Base-by-base conservation (phyloP, 2,329 filamentous ascomycete genomes). In the Arthrobotrys musiformis region DNA sequence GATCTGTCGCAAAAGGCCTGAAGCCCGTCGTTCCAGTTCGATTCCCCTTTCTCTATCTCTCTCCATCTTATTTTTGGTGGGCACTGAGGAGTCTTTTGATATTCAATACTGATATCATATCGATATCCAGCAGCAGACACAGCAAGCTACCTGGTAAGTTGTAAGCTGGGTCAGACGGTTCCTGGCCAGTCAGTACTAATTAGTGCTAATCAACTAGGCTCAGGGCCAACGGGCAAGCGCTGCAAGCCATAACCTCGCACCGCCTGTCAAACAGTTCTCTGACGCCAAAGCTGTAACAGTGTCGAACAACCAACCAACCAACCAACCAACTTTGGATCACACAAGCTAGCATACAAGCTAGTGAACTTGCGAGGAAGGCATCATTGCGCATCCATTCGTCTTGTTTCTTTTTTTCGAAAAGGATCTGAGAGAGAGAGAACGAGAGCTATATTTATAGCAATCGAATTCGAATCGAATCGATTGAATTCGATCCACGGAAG, bases 261-360 rank as follows among this genome's bases (percentile, higher is more conserved):
- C 44, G 54, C 54, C 70, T 75, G 70, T 75, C 70, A 75, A 75
- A 75, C 70, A 37, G 40, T 48, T 40, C 54, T 69, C 62, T 68
- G 54, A 75, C 70, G 56, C 63, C 70, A 61, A 64, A 69, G 46
- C 46, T 75, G 70, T 68, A 62, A 75, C 70, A 75, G 70, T 42
- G 44, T 24, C 35, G 40, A 66, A 58, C n/a, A n/a, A n/a, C 68
- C 35, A 70, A 44, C 67, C 42, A 24, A 46, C 42, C 44, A 13
- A 46, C 44, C 44, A 48, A 48, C 19, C 19, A 24, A 24, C 44
- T 48, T 50, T 35, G 54, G 35, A 26, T 52, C 33, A n/a, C 37
- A n/a, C n/a, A n/a, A n/a, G n/a, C n/a, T n/a, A n/a, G n/a, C n/a
- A n/a, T n/a, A n/a, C n/a, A n/a, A n/a, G n/a, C n/a, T n/a, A n/a